A percentile compares a stretch with the other conserved stretches of the same genome.
Evolutionary conservation across 1,139 yeast species (phyloP).

Genomic region (Sugiyamaella castrensis): DNA sequence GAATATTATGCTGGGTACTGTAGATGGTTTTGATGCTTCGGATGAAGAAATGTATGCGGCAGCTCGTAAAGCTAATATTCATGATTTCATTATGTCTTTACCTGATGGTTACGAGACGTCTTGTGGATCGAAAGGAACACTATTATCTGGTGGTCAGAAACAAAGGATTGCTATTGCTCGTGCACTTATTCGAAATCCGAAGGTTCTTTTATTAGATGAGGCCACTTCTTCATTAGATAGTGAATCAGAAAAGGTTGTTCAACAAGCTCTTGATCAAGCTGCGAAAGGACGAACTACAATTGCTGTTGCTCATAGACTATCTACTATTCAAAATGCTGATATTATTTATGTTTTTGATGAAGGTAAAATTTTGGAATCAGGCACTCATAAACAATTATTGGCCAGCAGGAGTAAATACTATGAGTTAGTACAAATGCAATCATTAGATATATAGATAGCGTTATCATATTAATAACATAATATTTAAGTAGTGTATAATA

Average conservation of each 20-base stretch:
- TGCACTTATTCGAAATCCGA: constrained; percentile 66
- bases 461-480: not conserved
- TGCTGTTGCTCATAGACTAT: constrained; percentile 85
- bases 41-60: constrained; percentile 66
- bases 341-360: constrained; percentile 72
- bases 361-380: constrained; percentile 77
- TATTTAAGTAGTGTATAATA: too few relatives aligned
- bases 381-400: constrained; percentile 41
- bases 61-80: constrained; percentile 75
- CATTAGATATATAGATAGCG: constrained; percentile 27
- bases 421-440: constrained; percentile 41
- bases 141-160: constrained; percentile 80
- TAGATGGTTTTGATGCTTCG: constrained; percentile 48
- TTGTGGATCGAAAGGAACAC: constrained; percentile 78
- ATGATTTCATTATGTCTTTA: constrained; percentile 66
- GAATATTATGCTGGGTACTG: constrained; percentile 72
- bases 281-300: constrained; percentile 78
- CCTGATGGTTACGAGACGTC: constrained; percentile 81
- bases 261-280: constrained; percentile 53
- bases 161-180: constrained; percentile 77
- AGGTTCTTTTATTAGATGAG: constrained; percentile 65
- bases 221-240: constrained; percentile 84
- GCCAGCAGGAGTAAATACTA: constrained; percentile 38
- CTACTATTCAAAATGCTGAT: constrained; percentile 91
- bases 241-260: constrained; percentile 77